Percentiles rank a stretch among this genome's conserved stretches.
phyloP scores from a whole-genome alignment of 1,284 basidiomycete species.

The Ustilago trichophora region DNA sequence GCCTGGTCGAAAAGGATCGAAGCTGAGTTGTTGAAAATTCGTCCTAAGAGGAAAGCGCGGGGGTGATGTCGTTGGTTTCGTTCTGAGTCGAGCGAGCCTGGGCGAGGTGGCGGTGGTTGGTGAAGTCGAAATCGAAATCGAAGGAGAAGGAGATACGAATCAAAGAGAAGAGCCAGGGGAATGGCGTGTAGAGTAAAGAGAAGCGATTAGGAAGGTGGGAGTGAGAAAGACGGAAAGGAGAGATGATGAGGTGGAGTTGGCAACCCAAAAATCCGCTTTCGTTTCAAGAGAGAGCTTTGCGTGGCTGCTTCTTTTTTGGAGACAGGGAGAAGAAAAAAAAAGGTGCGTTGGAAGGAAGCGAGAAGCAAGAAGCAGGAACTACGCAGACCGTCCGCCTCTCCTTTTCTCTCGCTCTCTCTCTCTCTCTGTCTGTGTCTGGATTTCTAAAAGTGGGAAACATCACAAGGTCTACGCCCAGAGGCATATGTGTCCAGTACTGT shows the following conservation, averaged over 20 bases:
- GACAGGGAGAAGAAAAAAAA: neutral
- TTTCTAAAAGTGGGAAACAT: too few relatives aligned
- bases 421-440: too few relatives aligned
- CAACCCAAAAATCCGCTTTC: neutral
- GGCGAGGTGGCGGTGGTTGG: neutral
- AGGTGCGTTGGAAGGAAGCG: too few relatives aligned
- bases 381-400: neutral
- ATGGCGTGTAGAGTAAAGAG: neutral
- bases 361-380: too few relatives aligned
- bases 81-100: neutral
- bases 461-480: too few relatives aligned
- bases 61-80: too few relatives aligned
- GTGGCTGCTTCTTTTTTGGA: neutral
- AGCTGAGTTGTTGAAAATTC: neutral
- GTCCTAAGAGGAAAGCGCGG: too few relatives aligned
- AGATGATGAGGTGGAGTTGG: constrained; percentile 14
- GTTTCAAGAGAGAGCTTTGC: too few relatives aligned
- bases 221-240: neutral
- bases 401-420: too few relatives aligned
- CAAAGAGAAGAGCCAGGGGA: neutral
- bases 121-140: neutral
- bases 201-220: neutral
- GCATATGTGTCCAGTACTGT: too few relatives aligned
- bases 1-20: neutral
- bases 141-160: neutral